Evolutionary conservation across 495 filamentous ascomycete species (phyloP).

Genomic region (Neurospora hispaniola): DNA sequence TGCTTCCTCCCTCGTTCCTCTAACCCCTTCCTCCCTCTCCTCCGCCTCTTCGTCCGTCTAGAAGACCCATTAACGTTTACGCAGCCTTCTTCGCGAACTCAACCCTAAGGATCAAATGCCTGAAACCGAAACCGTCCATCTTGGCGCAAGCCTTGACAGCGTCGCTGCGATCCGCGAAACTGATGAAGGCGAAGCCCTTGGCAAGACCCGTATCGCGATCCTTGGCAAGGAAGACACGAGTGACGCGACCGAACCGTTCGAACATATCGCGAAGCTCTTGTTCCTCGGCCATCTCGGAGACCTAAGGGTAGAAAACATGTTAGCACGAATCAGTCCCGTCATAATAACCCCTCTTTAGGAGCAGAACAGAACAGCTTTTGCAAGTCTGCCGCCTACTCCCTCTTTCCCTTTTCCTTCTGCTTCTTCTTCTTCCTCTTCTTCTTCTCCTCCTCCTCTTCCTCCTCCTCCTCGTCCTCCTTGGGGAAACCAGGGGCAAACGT

Average conservation of each 20-base stretch:
- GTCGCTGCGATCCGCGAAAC: slow-evolving; percentile 79
- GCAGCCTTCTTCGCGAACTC: slow-evolving; percentile 80
- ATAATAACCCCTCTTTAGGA: not conserved
- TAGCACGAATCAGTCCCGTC: slow-evolving; percentile 2
- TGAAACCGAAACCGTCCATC: slow-evolving; percentile 94
- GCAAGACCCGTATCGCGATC: slow-evolving; percentile 89
- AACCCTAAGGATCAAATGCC: slow-evolving; percentile 80
- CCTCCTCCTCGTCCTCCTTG: not conserved
- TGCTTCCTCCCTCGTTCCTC: not conserved
- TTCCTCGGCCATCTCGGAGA: slow-evolving; percentile 95
- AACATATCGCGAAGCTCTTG: slow-evolving; percentile 92
- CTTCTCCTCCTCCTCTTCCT: not conserved
- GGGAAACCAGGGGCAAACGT: slow-evolving; percentile 27
- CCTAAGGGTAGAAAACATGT: slow-evolving; percentile 38
- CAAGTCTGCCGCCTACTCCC: not conserved
- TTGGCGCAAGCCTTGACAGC: slow-evolving; percentile 88
- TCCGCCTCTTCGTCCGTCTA: not conserved
- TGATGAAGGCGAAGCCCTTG: slow-evolving; percentile 98
- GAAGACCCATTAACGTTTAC: slow-evolving; percentile 11
- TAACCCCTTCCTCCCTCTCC: not conserved
- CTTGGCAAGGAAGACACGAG: slow-evolving; percentile 92
- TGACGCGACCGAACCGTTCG: slow-evolving; percentile 92
- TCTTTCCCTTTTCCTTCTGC: not conserved
- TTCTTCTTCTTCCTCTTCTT: not conserved
- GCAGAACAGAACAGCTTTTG: not conserved